These are phyloP conservation scores for Bonia amplexicaulis DNA, from an alignment of 176 grass and related monocot genomes.

Conservation along the genomic window DNA sequence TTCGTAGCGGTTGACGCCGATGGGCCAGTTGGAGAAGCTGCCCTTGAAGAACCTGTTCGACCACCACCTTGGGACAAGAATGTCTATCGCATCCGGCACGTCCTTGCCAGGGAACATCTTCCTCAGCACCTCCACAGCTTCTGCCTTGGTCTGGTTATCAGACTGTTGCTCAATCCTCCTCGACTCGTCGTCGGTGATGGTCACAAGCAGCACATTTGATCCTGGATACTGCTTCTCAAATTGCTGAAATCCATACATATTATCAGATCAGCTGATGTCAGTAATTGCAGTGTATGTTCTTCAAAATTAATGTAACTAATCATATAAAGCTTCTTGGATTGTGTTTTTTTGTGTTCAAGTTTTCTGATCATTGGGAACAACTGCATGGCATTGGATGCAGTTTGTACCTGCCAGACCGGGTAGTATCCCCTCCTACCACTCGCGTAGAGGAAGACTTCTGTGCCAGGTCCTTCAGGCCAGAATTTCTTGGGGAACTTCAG, in stretches of 20 bases:
- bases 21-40: conserved; percentile 56
- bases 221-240: conserved; percentile 52
- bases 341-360: neutral
- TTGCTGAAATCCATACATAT: neutral
- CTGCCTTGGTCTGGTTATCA: conserved; percentile 44
- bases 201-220: conserved; percentile 48
- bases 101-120: conserved; percentile 44
- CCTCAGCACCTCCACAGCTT: conserved; percentile 47
- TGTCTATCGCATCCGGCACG: conserved; percentile 50
- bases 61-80: conserved; percentile 58
- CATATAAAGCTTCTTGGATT: neutral
- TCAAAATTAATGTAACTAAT: neutral
- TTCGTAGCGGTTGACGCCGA: conserved; percentile 56
- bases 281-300: neutral
- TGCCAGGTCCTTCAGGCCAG: conserved; percentile 45
- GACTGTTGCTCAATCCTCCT: conserved; percentile 62
- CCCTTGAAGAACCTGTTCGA: conserved; percentile 60
- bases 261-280: neutral
- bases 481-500: conserved; percentile 54
- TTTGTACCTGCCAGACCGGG: conserved; percentile 50
- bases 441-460: conserved; percentile 58
- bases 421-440: conserved; percentile 63
- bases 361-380: neutral
- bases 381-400: neutral
- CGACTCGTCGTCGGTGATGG: conserved; percentile 61